Evolutionary conservation across 306 rosid genomes (phyloP), one percentile per base, ranked within the genome.

Genomic region (Mucuna pruriens): DNA sequence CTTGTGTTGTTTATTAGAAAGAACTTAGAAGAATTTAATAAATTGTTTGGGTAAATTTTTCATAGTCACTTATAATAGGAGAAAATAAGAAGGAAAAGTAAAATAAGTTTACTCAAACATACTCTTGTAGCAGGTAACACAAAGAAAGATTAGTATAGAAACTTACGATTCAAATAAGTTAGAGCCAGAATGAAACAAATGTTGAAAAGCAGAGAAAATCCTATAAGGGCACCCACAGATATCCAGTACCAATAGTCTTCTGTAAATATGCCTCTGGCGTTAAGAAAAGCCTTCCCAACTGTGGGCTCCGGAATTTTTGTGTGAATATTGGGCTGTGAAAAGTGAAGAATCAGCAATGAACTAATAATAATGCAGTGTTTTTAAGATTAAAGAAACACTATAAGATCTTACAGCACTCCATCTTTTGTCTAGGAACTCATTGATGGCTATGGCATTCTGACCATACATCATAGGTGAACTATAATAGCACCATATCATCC

Each of bases 381-480:
- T 31, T 31, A 61, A 23, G 57, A 42, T 57, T 70, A 39, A 62
- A 70, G 40, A 52, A 65, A 67, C 73, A 20, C 38, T 57, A 45
- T n/a, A 70, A 74, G 48, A 69, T 72, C 85, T 87, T 79, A 94
- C 97, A 51, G 63, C 15, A 34, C 87, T 85, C 98, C 98, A 94
- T 88, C 98, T 92, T 76, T 90, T 63, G 70, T 94, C 98, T 0
- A 94, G 93, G 80, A 94, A 94, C 75, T 94, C 98, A 45, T 92
- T 92, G 75, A 89, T 89, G 87, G 80, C 87, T 55, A 94, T 94
- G 10, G 98, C 96, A 67, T 91, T 94, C 49, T 88, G 92, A 84
- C 97, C 98, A 63, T 94, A 94, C 97, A 90, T 94, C 94, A 94
- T 89, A 16, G 98, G 98, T 54, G 94, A 90, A 20, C 34, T n/a